Evolutionary conservation across 164 flowering plant genomes (phyloP).

Genomic region (Houttuynia cordata): DNA sequence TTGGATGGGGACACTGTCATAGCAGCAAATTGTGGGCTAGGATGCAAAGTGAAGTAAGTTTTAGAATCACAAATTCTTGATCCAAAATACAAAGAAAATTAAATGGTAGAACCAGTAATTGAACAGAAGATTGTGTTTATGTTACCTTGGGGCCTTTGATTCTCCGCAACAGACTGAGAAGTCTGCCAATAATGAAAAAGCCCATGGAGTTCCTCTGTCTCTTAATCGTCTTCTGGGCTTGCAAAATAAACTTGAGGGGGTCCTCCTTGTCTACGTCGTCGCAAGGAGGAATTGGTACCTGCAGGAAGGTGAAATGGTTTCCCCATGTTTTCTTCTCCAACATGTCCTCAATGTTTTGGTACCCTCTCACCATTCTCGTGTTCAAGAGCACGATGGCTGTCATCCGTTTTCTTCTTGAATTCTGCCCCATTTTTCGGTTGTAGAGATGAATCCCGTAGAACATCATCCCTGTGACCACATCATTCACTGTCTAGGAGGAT

Average conservation of each 20-base stretch:
- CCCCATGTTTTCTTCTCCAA: conserved; percentile 24
- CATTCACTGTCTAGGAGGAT: conserved; percentile 41
- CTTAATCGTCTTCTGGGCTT: conserved; percentile 21
- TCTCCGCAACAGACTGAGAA: conserved; percentile 20
- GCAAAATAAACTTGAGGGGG: conserved; percentile 25
- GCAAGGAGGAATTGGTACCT: conserved; percentile 8
- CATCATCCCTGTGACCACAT: conserved; percentile 34
- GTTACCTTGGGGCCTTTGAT: conserved; percentile 31
- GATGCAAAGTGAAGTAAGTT: too few species aligned
- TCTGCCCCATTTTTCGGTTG: conserved; percentile 22
- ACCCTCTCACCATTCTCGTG: conserved; percentile 29
- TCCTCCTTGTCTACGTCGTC: conserved; percentile 1
- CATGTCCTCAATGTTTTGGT: conserved; percentile 34
- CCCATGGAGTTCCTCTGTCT: conserved; percentile 24
- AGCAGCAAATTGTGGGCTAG: too few species aligned
- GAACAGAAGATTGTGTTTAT: too few species aligned
- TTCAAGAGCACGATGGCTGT: conserved; percentile 48
- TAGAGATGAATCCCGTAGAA: conserved; percentile 39
- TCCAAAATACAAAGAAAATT: too few species aligned
- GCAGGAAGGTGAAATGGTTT: conserved; percentile 19
- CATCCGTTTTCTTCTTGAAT: conserved; percentile 9
- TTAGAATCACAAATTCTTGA: too few species aligned
- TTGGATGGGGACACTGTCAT: too few species aligned
- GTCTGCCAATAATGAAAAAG: conserved; percentile 18
- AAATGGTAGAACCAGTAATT: too few species aligned